phyloP scores from a whole-genome alignment of 257 asterid species.

The Ballota nigra region DNA sequence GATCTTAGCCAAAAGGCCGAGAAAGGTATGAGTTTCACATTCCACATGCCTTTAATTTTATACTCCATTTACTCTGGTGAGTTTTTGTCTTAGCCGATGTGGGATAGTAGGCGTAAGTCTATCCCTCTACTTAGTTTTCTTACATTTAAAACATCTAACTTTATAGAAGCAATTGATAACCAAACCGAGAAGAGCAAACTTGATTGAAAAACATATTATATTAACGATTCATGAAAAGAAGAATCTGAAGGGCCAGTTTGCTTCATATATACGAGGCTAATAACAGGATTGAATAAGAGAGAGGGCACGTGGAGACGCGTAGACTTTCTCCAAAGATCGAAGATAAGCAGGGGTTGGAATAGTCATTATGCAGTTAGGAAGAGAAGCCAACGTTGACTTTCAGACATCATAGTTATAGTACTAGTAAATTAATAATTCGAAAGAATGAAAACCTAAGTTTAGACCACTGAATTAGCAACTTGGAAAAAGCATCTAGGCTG shows the following conservation, averaged over 20 bases:
- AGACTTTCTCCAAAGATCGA: background rate
- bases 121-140: constrained; percentile 28
- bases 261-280: background rate
- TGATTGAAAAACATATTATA: no score
- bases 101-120: constrained; percentile 31
- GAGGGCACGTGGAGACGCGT: no score
- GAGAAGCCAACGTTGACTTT: constrained; percentile 24
- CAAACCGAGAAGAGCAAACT: background rate
- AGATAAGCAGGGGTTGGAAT: background rate
- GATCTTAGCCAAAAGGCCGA: constrained; percentile 95
- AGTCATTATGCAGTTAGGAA: background rate
- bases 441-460: background rate
- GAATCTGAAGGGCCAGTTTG: no score
- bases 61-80: background rate
- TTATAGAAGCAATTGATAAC: no score
- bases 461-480: background rate
- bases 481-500: background rate
- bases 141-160: constrained; percentile 16
- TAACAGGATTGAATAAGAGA: no score
- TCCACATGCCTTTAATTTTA: background rate
- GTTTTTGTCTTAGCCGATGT: constrained; percentile 33
- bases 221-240: background rate
- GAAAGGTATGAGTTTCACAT: constrained; percentile 16
- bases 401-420: background rate
- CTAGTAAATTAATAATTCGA: background rate